Evolutionary conservation across 2,329 filamentous ascomycete genomes (phyloP), one percentile per base, ranked within the genome.

Genomic region (Claviceps africana): DNA sequence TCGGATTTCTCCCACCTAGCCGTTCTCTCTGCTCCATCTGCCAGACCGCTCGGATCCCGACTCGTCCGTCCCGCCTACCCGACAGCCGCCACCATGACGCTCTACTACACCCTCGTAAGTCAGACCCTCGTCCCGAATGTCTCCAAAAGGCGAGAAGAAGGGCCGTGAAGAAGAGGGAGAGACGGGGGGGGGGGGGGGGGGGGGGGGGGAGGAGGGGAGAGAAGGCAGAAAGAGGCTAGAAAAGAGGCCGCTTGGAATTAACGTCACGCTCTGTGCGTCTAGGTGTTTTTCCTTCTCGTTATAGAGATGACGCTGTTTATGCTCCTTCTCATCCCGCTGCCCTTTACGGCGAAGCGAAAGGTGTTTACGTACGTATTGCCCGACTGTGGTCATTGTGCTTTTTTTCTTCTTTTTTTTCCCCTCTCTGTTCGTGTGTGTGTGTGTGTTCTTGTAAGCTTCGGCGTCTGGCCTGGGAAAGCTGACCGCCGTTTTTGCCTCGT

Each of bases 201-300:
- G n/a, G n/a, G n/a, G n/a, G n/a, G n/a, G n/a, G n/a, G n/a, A n/a
- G n/a, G n/a, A n/a, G n/a, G n/a, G 7, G 13, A 13, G 3, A 11
- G 13, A 33, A 11, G 13, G 10, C 31, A 33, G 10, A 11, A 37
- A 17, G 17, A 4, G 17, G 17, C 5, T n/a, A n/a, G n/a, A n/a
- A 37, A 4, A 17, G 4, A 13, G 31, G 2, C 9, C 13, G 7
- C 13, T 17, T 7, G 13, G 8, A 37, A 37, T 4, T 17, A 17
- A 17, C 33, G 7, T 37, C 33, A 17, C 33, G 15, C 33, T 17
- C 15, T 37, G 33, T 15, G 35, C 13, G 35, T 1, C 4, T 17
- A 93, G 88, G 87, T 93, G 63, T 94, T 94, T 72, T 69, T 86
- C 67, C 80, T 91, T 62, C 76, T 93, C 62, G 81, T 93, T 70